Evolutionary conservation across 257 asterid species (phyloP).

Genomic region (Nicotiana knightiana): DNA sequence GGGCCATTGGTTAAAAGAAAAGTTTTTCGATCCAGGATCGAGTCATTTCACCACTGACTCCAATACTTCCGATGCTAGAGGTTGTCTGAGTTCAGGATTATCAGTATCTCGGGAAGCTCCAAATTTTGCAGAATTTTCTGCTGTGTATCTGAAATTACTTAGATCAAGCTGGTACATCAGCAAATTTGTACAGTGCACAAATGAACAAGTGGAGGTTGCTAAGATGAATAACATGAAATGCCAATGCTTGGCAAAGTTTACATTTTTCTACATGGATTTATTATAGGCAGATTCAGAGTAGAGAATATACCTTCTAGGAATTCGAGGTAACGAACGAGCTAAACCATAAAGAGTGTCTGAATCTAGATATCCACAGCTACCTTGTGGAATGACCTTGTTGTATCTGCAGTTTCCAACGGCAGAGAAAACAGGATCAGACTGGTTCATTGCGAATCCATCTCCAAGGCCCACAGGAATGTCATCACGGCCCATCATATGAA

Average conservation of each 20-base stretch:
- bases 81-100: constrained; percentile 74
- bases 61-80: constrained; percentile 68
- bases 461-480: constrained; percentile 82
- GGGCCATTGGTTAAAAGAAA: constrained; percentile 81
- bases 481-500: constrained; percentile 96
- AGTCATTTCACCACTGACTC: constrained; percentile 46
- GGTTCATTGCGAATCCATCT: constrained; percentile 48
- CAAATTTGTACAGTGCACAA: neutral
- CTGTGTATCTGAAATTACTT: constrained; percentile 48
- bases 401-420: constrained; percentile 72
- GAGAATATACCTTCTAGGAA: constrained; percentile 55
- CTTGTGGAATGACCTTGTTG: constrained; percentile 64
- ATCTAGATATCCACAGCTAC: constrained; percentile 76
- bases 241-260: neutral
- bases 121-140: constrained; percentile 50
- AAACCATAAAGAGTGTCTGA: constrained; percentile 79
- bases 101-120: constrained; percentile 84
- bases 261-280: no score
- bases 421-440: constrained; percentile 33
- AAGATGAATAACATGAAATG: neutral
- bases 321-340: constrained; percentile 64
- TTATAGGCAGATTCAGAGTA: no score
- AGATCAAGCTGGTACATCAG: neutral
- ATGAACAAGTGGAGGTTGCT: neutral
- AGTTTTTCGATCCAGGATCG: constrained; percentile 41